A percentile compares a stretch with the other conserved stretches of the same genome.
phyloP scores from a whole-genome alignment of 75 land plant genomes.

The Sequoia sempervirens region DNA sequence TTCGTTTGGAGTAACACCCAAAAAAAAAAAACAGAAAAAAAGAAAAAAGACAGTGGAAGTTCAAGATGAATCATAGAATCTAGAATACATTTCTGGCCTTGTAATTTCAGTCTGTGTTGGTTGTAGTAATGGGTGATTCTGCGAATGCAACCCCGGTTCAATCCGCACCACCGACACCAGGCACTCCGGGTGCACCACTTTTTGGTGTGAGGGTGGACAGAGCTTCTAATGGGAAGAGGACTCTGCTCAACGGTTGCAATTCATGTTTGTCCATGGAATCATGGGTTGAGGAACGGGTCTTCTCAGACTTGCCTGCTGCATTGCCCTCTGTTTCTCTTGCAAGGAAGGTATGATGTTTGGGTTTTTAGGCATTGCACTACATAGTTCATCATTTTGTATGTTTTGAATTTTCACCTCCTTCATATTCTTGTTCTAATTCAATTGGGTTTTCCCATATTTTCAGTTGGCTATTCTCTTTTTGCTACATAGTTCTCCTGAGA shows the following conservation, averaged over 20 bases:
- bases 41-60: no score
- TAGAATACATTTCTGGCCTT: not conserved
- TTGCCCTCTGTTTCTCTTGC: slow-evolving; percentile 56
- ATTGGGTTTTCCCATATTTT: not conserved
- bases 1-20: not conserved
- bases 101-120: slow-evolving; percentile 7
- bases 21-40: slow-evolving; percentile 17
- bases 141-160: not conserved
- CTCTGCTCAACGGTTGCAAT: slow-evolving; percentile 29
- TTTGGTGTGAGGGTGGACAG: slow-evolving; percentile 35
- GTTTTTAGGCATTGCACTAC: not conserved
- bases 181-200: slow-evolving; percentile 50
- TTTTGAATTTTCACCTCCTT: not conserved
- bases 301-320: slow-evolving; percentile 31
- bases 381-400: not conserved
- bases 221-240: slow-evolving; percentile 34
- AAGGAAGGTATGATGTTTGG: slow-evolving; percentile 42
- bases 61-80: not conserved
- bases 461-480: not conserved
- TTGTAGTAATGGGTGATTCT: slow-evolving; percentile 7
- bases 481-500: no score
- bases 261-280: slow-evolving; percentile 14
- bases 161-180: slow-evolving; percentile 52
- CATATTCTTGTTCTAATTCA: not conserved
- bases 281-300: slow-evolving; percentile 23